Percentiles rank a stretch among this genome's conserved stretches.
Evolutionary conservation across 2,329 filamentous ascomycete species (phyloP).

Genomic region (Bipolaris victoriae): DNA sequence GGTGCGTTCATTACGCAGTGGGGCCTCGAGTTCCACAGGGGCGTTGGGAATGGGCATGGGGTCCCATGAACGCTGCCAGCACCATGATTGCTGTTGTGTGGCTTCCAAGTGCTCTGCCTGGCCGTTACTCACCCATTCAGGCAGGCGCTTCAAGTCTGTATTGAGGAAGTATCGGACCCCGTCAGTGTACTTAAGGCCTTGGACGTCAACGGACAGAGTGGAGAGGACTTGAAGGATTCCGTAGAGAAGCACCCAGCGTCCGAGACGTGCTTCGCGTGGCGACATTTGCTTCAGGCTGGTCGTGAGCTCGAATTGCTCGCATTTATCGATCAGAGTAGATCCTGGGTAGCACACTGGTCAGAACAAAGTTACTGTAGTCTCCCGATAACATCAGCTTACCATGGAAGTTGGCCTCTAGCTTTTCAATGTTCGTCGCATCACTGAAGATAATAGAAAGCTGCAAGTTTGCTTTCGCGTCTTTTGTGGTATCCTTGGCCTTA

Average conservation of each 20-base stretch:
- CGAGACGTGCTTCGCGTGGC: slow-evolving; percentile 51
- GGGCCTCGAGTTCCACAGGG: slow-evolving; percentile 43
- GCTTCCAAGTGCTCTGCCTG: slow-evolving; percentile 39
- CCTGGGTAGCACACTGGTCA: slow-evolving; percentile 29
- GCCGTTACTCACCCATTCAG: slow-evolving; percentile 45
- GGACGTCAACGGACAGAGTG: slow-evolving; percentile 51
- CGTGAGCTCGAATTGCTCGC: slow-evolving; percentile 50
- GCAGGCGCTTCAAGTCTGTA: slow-evolving; percentile 46
- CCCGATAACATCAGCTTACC: slow-evolving; percentile 27
- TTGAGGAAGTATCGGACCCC: slow-evolving; percentile 51
- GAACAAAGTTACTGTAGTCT: neutral
- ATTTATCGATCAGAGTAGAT: slow-evolving; percentile 50
- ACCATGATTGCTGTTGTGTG: slow-evolving; percentile 42
- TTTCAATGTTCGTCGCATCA: slow-evolving; percentile 51
- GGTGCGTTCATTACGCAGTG: neutral
- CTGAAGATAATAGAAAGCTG: slow-evolving; percentile 50
- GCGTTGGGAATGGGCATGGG: slow-evolving; percentile 26
- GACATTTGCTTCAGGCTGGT: slow-evolving; percentile 41
- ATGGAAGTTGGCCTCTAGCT: slow-evolving; percentile 45
- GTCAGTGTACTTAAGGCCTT: slow-evolving; percentile 46
- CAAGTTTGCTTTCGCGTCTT: slow-evolving; percentile 49
- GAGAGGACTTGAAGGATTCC: slow-evolving; percentile 52
- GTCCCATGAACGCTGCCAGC: slow-evolving; percentile 46
- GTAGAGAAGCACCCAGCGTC: slow-evolving; percentile 54
- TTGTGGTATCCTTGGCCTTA: slow-evolving; percentile 39